Percentiles rank a stretch among this genome's conserved stretches.
These are phyloP conservation scores for Chloris gayana DNA, from an alignment of 176 grass and related monocot genomes.

Conservation along the genomic window DNA sequence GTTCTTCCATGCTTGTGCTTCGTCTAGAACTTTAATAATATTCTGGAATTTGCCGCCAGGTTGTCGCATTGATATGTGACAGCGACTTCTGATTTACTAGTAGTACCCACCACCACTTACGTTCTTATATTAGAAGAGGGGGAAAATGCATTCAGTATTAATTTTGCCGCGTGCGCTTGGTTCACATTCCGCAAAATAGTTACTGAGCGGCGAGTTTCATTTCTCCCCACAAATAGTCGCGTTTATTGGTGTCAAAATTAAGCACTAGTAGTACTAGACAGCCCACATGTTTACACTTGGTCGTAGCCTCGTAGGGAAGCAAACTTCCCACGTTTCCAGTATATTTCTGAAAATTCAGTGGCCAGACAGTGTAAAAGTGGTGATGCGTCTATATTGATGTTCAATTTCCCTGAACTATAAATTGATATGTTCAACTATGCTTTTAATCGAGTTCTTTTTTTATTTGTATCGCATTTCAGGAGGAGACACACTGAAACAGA, in stretches of 20 bases:
- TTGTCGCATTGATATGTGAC: background rate
- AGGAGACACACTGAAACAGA: background rate
- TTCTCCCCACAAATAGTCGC: background rate
- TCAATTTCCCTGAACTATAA: background rate
- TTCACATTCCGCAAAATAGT: too few relatives aligned
- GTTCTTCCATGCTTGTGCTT: background rate
- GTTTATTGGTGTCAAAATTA: background rate
- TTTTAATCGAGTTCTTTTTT: background rate
- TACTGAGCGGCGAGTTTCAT: background rate
- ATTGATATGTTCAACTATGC: constrained; percentile 3
- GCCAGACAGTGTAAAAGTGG: background rate
- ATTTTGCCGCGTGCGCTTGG: background rate
- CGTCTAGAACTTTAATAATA: too few relatives aligned
- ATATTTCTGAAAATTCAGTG: too few relatives aligned
- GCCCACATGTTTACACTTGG: background rate
- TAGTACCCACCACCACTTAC: background rate
- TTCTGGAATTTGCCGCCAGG: too few relatives aligned
- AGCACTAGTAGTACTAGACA: background rate
- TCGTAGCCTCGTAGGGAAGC: too few relatives aligned
- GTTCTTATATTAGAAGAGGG: too few relatives aligned
- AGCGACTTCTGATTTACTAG: background rate
- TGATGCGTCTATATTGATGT: background rate
- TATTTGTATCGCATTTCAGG: background rate
- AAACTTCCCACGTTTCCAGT: too few relatives aligned
- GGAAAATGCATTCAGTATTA: background rate